Evolutionary conservation across 2,329 filamentous ascomycete species (phyloP).

Genomic region (Pseudogymnoascus sp.): DNA sequence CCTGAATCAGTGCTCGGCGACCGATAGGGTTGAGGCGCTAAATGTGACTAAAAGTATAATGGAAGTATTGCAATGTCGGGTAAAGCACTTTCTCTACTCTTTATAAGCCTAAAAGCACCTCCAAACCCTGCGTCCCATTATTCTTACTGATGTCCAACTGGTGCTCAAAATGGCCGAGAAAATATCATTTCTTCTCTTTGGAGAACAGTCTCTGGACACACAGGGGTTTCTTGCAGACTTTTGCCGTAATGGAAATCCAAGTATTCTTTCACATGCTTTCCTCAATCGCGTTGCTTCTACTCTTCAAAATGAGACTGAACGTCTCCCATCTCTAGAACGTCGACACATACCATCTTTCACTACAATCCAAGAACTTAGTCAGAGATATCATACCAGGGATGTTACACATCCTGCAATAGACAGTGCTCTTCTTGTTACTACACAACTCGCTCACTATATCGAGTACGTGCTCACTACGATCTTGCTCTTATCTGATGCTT

Average conservation of each 20-base stretch:
- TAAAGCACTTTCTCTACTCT: neutral
- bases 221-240: constrained; percentile 54
- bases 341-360: constrained; percentile 54
- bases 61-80: neutral
- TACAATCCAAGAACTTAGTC: constrained; percentile 56
- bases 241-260: constrained; percentile 38
- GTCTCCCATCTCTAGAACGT: constrained; percentile 49
- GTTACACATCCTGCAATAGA: constrained; percentile 56
- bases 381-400: constrained; percentile 52
- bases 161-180: constrained; percentile 22
- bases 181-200: constrained; percentile 56
- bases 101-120: neutral
- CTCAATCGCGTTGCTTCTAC: constrained; percentile 51
- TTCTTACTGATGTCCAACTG: neutral
- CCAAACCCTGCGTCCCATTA: neutral
- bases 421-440: constrained; percentile 55
- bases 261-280: constrained; percentile 53
- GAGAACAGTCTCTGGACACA: constrained; percentile 64
- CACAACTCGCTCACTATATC: constrained; percentile 63
- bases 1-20: neutral
- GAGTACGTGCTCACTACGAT: constrained; percentile 41
- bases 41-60: neutral
- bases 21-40: neutral
- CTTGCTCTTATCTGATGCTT: neutral
- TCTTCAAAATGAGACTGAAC: constrained; percentile 53